phyloP scores from a whole-genome alignment of 2,329 filamentous ascomycete genomes.

The Colletotrichum sp. region DNA sequence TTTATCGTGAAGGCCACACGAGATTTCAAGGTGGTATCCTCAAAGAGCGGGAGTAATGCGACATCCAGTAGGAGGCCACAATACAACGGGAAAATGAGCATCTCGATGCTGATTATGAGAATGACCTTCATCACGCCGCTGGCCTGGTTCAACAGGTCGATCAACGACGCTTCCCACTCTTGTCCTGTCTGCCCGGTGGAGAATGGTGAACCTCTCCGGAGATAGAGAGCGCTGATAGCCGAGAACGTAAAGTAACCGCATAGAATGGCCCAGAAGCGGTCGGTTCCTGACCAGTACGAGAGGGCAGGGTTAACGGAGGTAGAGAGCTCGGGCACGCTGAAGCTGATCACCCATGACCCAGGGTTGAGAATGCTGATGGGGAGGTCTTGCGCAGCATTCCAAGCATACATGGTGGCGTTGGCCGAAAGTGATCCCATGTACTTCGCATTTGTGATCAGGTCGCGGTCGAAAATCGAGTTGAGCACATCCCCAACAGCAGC shows the following conservation, averaged over 20 bases:
- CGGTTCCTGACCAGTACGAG: conserved; percentile 70
- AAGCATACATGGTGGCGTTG: conserved; percentile 22
- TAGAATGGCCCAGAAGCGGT: conserved; percentile 74
- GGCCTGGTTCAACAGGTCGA: conserved; percentile 88
- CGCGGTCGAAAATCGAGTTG: conserved; percentile 50
- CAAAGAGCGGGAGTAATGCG: conserved; percentile 88
- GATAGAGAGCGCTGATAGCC: conserved; percentile 76
- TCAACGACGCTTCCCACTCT: conserved; percentile 76
- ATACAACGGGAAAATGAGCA: conserved; percentile 96
- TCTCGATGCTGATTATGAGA: conserved; percentile 97
- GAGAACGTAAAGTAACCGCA: conserved; percentile 83
- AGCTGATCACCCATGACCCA: conserved; percentile 62
- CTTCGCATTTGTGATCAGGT: conserved; percentile 38
- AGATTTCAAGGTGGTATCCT: conserved; percentile 76
- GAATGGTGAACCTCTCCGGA: conserved; percentile 75
- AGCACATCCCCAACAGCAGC: conserved; percentile 41
- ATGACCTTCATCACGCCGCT: conserved; percentile 98
- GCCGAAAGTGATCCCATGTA: conserved; percentile 24
- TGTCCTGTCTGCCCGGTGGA: conserved; percentile 60
- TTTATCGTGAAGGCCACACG: conserved; percentile 78
- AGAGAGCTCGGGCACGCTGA: conserved; percentile 47
- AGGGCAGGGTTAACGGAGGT: conserved; percentile 59
- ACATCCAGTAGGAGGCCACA: conserved; percentile 90
- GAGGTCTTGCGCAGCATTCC: conserved; percentile 33
- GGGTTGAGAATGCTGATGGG: conserved; percentile 48